phyloP scores from a whole-genome alignment of 2,329 filamentous ascomycete genomes.

The Neodidymelliopsis sp. region DNA sequence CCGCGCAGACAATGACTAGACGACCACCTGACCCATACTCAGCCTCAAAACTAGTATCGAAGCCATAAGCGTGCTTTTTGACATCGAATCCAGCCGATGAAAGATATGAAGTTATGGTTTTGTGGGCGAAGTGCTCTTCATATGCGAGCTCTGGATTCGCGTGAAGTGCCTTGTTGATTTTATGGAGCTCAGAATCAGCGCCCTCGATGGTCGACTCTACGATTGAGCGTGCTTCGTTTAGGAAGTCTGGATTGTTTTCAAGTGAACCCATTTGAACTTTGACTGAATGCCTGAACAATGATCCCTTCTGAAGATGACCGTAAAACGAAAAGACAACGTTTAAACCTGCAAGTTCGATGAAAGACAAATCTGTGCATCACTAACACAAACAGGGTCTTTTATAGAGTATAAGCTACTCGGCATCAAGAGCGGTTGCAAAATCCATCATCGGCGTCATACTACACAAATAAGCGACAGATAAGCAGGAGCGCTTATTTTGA shows the following conservation, averaged over 20 bases:
- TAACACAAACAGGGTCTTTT: neutral
- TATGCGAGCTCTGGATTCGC: constrained; percentile 60
- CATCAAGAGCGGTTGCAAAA: neutral
- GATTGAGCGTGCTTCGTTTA: constrained; percentile 6
- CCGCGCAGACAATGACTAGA: constrained; percentile 56
- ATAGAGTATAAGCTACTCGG: neutral
- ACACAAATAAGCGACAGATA: too few relatives aligned
- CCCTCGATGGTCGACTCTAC: constrained; percentile 19
- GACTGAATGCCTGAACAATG: too few relatives aligned
- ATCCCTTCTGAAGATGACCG: neutral
- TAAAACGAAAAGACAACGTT: neutral
- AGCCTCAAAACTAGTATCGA: constrained; percentile 47
- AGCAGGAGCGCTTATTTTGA: constrained; percentile 8
- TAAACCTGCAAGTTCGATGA: neutral
- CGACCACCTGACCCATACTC: constrained; percentile 36
- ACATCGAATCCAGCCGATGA: constrained; percentile 28
- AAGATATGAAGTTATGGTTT: constrained; percentile 36
- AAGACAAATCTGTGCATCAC: neutral
- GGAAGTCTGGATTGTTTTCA: neutral
- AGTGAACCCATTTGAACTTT: neutral
- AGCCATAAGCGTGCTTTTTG: constrained; percentile 42
- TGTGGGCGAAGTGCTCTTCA: constrained; percentile 59
- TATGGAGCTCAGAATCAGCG: constrained; percentile 13
- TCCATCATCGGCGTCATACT: too few relatives aligned
- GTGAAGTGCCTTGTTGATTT: constrained; percentile 59